phyloP scores from a whole-genome alignment of 768 basidiomycete genomes.

The Tylopilus sp. region DNA sequence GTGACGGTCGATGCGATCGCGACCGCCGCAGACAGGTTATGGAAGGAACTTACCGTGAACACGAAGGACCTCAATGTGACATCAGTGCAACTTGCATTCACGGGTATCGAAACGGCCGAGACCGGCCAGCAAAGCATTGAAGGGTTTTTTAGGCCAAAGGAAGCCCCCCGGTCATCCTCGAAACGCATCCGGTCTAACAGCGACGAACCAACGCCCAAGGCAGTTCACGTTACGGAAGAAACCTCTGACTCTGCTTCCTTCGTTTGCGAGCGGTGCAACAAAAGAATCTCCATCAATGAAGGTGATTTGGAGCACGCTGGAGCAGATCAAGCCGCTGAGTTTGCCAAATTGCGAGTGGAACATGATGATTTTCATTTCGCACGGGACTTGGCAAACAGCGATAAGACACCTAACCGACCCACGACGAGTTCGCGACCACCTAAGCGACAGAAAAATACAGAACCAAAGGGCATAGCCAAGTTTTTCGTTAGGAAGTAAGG shows the following conservation, averaged over 20 bases:
- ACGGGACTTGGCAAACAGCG: slow-evolving; percentile 59
- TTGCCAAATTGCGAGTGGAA: slow-evolving; percentile 54
- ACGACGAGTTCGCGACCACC: slow-evolving; percentile 18
- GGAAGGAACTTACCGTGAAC: slow-evolving; percentile 80
- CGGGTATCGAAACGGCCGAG: slow-evolving; percentile 72
- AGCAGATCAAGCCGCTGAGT: slow-evolving; percentile 29
- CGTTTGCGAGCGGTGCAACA: slow-evolving; percentile 57
- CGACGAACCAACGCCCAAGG: not conserved
- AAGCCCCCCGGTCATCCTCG: slow-evolving; percentile 18
- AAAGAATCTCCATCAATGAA: slow-evolving; percentile 38
- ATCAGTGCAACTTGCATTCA: slow-evolving; percentile 68
- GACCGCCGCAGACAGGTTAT: slow-evolving; percentile 72
- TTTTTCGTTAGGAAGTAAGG: slow-evolving; percentile 40
- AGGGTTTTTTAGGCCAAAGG: slow-evolving; percentile 63
- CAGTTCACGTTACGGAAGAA: not conserved
- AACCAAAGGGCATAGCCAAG: slow-evolving; percentile 43
- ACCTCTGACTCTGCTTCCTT: slow-evolving; percentile 30
- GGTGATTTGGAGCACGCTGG: slow-evolving; percentile 17
- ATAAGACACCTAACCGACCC: slow-evolving; percentile 5
- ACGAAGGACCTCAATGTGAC: slow-evolving; percentile 60
- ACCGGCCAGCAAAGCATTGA: slow-evolving; percentile 85
- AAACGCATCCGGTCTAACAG: slow-evolving; percentile 42
- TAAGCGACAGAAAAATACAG: slow-evolving; percentile 31
- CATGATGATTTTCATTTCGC: slow-evolving; percentile 93
- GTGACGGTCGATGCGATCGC: slow-evolving; percentile 76